Percentiles rank a stretch among this genome's conserved stretches.
Evolutionary conservation across 2,329 filamentous ascomycete genomes (phyloP).

Genomic region (Venturia nashicola): DNA sequence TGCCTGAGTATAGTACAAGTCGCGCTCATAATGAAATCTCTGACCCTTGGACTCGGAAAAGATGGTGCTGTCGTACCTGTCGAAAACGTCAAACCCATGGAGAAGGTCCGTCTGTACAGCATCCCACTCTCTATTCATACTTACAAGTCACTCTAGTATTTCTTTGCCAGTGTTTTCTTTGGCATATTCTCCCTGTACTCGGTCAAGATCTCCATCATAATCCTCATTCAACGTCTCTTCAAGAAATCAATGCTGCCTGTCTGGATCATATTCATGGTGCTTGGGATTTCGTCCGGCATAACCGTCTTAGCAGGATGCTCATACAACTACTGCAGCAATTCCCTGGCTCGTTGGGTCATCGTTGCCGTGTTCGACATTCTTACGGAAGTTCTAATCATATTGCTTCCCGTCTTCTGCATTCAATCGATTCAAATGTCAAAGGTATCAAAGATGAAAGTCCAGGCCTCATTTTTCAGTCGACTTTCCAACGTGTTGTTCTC

Average conservation of each 20-base stretch:
- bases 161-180: background rate
- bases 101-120: background rate
- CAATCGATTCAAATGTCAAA: conserved; percentile 5
- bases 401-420: conserved; percentile 7
- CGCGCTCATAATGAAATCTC: conserved; percentile 1
- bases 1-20: conserved; percentile 2
- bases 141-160: background rate
- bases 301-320: conserved; percentile 1
- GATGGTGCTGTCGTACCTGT: background rate
- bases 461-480: conserved; percentile 5
- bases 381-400: conserved; percentile 6
- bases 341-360: background rate
- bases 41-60: conserved; percentile 6
- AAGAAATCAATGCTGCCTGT: background rate
- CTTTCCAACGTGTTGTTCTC: conserved; percentile 1
- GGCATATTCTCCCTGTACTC: background rate
- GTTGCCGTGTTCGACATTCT: conserved; percentile 5
- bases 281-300: background rate
- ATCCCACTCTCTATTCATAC: background rate
- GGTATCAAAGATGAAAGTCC: conserved; percentile 5
- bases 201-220: conserved; percentile 6
- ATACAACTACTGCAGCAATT: background rate
- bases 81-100: background rate
- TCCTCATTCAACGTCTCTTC: conserved; percentile 9
- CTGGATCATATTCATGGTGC: conserved; percentile 1